phyloP scores from a whole-genome alignment of 73 alveolate species.

The Uronychia binucleata region DNA sequence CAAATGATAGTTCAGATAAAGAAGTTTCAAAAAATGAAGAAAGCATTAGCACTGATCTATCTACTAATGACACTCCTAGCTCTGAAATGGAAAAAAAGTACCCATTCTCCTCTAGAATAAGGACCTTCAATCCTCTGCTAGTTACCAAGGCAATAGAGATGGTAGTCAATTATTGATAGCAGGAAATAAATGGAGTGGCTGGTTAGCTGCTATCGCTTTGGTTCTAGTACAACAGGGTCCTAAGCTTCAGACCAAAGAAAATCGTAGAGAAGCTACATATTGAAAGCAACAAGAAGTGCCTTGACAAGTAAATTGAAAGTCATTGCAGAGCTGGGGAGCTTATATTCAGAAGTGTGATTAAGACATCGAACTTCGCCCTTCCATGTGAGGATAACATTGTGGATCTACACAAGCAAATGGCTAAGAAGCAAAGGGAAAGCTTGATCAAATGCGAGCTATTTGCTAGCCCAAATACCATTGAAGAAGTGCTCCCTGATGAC shows the following conservation, averaged over 20 bases:
- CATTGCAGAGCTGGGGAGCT: slow-evolving; percentile 14
- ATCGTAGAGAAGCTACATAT: neutral
- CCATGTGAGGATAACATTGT: slow-evolving; percentile 64
- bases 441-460: slow-evolving; percentile 51
- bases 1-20: slow-evolving; percentile 7
- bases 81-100: neutral
- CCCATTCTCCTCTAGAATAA: slow-evolving; percentile 1
- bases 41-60: neutral
- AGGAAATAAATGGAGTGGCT: slow-evolving; percentile 40
- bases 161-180: neutral
- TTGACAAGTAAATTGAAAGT: slow-evolving; percentile 1
- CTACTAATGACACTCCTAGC: neutral
- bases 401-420: slow-evolving; percentile 46
- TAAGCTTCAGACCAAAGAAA: neutral
- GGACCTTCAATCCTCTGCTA: neutral
- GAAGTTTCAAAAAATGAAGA: slow-evolving; percentile 27
- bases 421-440: slow-evolving; percentile 56
- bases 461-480: slow-evolving; percentile 28
- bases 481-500: neutral
- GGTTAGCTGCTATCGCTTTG: slow-evolving; percentile 13
- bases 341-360: slow-evolving; percentile 31
- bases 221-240: slow-evolving; percentile 7
- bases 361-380: slow-evolving; percentile 46
- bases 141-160: neutral
- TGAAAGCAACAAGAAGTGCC: neutral